Evolutionary conservation across 768 basidiomycete genomes (phyloP), one percentile per base, ranked within the genome.

Genomic region (Russula brevipes): DNA sequence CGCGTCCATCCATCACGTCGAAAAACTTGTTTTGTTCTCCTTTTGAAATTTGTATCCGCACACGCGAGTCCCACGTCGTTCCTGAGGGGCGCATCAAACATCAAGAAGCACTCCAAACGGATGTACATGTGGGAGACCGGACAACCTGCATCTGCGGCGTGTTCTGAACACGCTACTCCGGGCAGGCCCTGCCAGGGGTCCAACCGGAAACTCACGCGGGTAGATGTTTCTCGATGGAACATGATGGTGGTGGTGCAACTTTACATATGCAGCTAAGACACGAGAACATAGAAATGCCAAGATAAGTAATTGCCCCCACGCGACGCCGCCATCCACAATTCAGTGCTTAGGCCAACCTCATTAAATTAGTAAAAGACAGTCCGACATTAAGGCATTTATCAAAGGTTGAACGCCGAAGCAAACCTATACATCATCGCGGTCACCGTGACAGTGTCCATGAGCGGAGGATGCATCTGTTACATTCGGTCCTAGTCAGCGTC

Each of bases 381-480:
- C 56, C 66, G 49, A 59, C 31, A 47, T 50, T 35, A 39, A 51
- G 41, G 51, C 35, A 35, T 46, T 49, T 30, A 54, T 68, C 39
- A 66, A 52, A 81, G 75, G 65, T 78, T 79, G 67, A 79, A 81
- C 38, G 77, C 75, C 62, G 75, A 78, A 69, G 87, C 88, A 73
- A 90, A 89, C 53, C 91, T 86, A 76, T 89, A 91, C 41, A 93
- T 79, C 89, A 92, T 91, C 58, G 85, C 84, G 35, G 90, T 90
- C 68, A 93, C 85, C 33, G 87, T 87, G 64, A 93, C 89, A 50
- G 83, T 85, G 78, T 93, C 89, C 91, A 93, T 93, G 74, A 93
- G 86, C 68, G 91, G 91, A 56, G 89, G 90, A 72, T 91, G 90
- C 80, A 85, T 88, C 89, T 91, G 71, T 57, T 62, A 54, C 44